Base-by-base conservation (phyloP, 495 filamentous ascomycete species). In the Articulospora tetracladia region DNA sequence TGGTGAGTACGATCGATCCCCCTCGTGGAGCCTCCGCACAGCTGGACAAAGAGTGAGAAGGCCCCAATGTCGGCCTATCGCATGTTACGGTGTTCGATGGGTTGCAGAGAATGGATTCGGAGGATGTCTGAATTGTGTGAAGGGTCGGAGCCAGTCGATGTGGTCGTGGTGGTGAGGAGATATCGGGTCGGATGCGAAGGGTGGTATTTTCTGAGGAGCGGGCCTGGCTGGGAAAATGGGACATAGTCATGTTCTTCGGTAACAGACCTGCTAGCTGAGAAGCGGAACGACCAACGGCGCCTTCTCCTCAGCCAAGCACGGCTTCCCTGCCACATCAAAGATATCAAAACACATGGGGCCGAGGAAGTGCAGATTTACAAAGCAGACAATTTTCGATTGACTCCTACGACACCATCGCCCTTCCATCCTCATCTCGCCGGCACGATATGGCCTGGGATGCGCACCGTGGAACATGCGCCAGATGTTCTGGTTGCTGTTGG, bases 11-110 rank as follows among this genome's bases (percentile, higher is more conserved):
- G 25, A 47, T 30, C 11, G 23, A 30, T 22, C 34, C 55, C 55
- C 63, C 56, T 59, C 55, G 53, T 32, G 20, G 39, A 39, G n/a
- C 50, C 24, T 28, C 53, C 39, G 17, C 39, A 19, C 39, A 3
- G 17, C 39, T 12, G 11, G 17, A 41, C 57, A 44, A 28, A 57
- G 32, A 46, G 46, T 39, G 28, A 32, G 34, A 23, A 55, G 54
- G 50, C 25, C 7, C 17, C 47, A 55, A 56, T 51, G 51, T 44
- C 48, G 26, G 55, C 24, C 19, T 57, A 49, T 47, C 30, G 55
- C 55, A 57, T 56, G 13, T 15, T 56, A 47, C 19, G 15, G 41
- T 23, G 17, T n/a, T 4, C 4, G 4, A 4, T 3, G 41, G 3
- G 15, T 47, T n/a, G 7, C 19, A 6, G 17, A 47, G 4, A 19